Conservation (phyloP, 768 basidiomycete genomes). For the Cubamyces sp. region DNA sequence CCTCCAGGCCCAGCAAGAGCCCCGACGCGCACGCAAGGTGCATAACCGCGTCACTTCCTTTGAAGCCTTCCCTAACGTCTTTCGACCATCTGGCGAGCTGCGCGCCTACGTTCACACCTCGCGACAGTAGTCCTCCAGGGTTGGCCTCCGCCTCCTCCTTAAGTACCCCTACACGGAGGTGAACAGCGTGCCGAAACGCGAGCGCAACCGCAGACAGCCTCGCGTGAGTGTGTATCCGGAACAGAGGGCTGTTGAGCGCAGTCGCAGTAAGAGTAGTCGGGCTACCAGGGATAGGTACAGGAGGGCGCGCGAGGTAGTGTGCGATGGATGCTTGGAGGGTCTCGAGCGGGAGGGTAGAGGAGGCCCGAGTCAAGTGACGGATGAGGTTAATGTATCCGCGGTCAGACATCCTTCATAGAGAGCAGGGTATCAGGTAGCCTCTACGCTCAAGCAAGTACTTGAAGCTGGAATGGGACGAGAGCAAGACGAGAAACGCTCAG, state of each 20-base stretch:
- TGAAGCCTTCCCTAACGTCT: conserved; percentile 30
- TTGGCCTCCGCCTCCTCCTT: conserved; percentile 34
- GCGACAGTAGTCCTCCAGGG: conserved; percentile 35
- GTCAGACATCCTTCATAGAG: conserved; percentile 26
- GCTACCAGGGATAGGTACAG: conserved; percentile 28
- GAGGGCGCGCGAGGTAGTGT: conserved; percentile 58
- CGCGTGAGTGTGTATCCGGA: conserved; percentile 49
- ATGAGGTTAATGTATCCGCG: conserved; percentile 50
- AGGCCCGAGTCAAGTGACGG: conserved; percentile 52
- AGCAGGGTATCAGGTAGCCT: neutral
- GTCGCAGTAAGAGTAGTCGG: conserved; percentile 63
- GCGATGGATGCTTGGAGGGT: conserved; percentile 60
- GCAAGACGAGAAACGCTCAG: too few relatives aligned
- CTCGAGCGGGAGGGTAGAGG: conserved; percentile 47
- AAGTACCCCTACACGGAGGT: conserved; percentile 52
- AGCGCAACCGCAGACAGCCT: conserved; percentile 54
- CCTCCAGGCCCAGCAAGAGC: conserved; percentile 65
- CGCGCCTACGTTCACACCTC: conserved; percentile 38
- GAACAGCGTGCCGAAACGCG: conserved; percentile 64
- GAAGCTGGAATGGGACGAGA: too few relatives aligned
- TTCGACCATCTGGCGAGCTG: conserved; percentile 37
- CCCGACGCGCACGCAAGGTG: conserved; percentile 68
- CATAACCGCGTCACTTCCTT: conserved; percentile 67
- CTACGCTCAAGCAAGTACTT: neutral
- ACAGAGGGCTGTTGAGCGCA: conserved; percentile 59